Conservation (phyloP, 176 grass and related monocot genomes). For the Raddia guianensis region DNA sequence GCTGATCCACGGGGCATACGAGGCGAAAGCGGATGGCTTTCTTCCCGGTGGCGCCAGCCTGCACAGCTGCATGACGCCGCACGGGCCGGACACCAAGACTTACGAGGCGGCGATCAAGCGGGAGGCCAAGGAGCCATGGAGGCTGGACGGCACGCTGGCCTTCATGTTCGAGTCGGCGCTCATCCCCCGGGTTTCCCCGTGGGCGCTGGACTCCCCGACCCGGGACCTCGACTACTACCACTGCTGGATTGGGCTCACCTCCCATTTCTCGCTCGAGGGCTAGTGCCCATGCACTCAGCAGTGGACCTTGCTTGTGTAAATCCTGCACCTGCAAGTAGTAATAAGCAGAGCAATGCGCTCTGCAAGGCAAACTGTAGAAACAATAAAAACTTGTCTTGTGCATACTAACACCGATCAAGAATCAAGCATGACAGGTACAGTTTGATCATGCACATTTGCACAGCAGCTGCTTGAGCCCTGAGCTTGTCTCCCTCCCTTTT, state of each 20-base stretch:
- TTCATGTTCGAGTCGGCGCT: slow-evolving; percentile 93
- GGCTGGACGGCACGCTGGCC: slow-evolving; percentile 65
- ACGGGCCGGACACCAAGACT: slow-evolving; percentile 90
- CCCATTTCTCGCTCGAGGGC: slow-evolving; percentile 57
- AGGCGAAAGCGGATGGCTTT: slow-evolving; percentile 96
- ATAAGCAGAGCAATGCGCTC: not conserved
- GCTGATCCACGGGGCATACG: slow-evolving; percentile 72
- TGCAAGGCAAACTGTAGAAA: not conserved
- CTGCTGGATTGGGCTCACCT: slow-evolving; percentile 88
- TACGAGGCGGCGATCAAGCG: slow-evolving; percentile 46
- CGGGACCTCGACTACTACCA: slow-evolving; percentile 79
- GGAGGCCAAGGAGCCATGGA: slow-evolving; percentile 49
- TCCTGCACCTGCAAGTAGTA: not conserved
- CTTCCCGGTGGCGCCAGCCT: slow-evolving; percentile 92
- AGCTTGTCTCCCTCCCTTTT: too few species aligned
- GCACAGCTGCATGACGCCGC: slow-evolving; percentile 93
- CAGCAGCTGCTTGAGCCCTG: too few species aligned
- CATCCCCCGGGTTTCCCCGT: slow-evolving; percentile 78
- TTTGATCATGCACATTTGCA: not conserved
- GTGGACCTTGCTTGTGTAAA: not conserved
- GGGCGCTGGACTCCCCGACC: slow-evolving; percentile 68
- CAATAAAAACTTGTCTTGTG: not conserved
- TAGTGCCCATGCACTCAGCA: not conserved
- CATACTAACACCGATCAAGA: not conserved
- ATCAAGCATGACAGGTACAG: not conserved